Evolutionary conservation across 1,284 basidiomycete species (phyloP).

Genomic region (Ustilago tritici): DNA sequence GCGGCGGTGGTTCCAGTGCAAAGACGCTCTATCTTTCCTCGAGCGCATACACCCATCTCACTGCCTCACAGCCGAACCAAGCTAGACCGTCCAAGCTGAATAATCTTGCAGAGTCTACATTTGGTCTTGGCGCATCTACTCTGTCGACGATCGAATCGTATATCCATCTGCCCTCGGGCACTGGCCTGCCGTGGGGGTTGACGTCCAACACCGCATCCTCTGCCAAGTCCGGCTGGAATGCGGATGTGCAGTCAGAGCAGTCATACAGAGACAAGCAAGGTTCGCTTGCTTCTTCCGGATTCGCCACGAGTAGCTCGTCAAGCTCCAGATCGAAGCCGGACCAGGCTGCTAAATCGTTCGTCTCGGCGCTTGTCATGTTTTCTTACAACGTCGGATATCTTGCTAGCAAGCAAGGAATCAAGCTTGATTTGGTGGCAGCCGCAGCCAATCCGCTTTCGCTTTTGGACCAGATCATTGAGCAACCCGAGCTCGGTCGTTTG

Average conservation of each 20-base stretch:
- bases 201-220: slow-evolving; percentile 13
- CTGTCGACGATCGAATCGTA: slow-evolving; percentile 56
- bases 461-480: slow-evolving; percentile 27
- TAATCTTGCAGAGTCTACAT: slow-evolving; percentile 50
- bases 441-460: slow-evolving; percentile 54
- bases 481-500: slow-evolving; percentile 34
- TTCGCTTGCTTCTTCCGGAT: not conserved
- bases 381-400: slow-evolving; percentile 58
- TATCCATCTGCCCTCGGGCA: slow-evolving; percentile 46
- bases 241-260: slow-evolving; percentile 1
- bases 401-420: slow-evolving; percentile 50
- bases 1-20: slow-evolving; percentile 46
- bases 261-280: slow-evolving; percentile 6
- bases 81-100: slow-evolving; percentile 28
- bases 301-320: not conserved
- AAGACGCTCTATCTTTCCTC: slow-evolving; percentile 50
- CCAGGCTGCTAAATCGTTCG: slow-evolving; percentile 49
- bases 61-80: slow-evolving; percentile 9
- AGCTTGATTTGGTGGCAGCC: slow-evolving; percentile 55
- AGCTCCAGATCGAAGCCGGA: slow-evolving; percentile 35
- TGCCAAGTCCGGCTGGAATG: not conserved
- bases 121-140: slow-evolving; percentile 55
- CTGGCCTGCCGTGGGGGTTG: slow-evolving; percentile 42
- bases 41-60: slow-evolving; percentile 45
- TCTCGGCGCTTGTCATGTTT: slow-evolving; percentile 56